Conservation (phyloP, 495 filamentous ascomycete genomes). For the Penicillium parvum region DNA sequence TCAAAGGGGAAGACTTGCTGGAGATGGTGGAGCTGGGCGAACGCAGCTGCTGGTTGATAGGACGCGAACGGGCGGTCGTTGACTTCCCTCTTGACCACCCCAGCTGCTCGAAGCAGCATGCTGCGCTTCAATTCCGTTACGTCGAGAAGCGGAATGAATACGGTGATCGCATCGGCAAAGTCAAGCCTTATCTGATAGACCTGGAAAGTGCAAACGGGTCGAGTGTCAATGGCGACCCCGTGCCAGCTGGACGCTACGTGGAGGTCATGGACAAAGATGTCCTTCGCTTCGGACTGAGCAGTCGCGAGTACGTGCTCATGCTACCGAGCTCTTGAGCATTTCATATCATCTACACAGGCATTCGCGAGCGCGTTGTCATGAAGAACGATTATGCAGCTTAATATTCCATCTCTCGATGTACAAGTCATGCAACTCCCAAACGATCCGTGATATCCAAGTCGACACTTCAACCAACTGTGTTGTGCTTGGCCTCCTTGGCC, state of each 20-base stretch:
- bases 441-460: too few species aligned
- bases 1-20: slow-evolving; percentile 76
- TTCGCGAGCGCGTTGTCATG: too few species aligned
- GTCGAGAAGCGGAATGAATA: slow-evolving; percentile 78
- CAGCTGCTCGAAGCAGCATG: slow-evolving; percentile 91
- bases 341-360: not conserved
- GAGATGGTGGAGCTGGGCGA: slow-evolving; percentile 71
- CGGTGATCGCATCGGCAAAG: slow-evolving; percentile 73
- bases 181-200: slow-evolving; percentile 90
- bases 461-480: slow-evolving; percentile 21
- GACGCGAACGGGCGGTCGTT: slow-evolving; percentile 71
- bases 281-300: slow-evolving; percentile 79
- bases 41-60: slow-evolving; percentile 87
- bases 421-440: too few species aligned
- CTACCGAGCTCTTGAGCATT: slow-evolving; percentile 31
- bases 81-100: slow-evolving; percentile 86
- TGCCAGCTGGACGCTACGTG: slow-evolving; percentile 73
- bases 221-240: slow-evolving; percentile 65
- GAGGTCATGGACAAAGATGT: slow-evolving; percentile 88
- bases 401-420: too few species aligned
- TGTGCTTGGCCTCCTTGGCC: slow-evolving; percentile 34
- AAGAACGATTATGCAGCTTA: too few species aligned
- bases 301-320: slow-evolving; percentile 83
- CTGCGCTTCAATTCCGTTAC: slow-evolving; percentile 88
- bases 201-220: slow-evolving; percentile 93